Conservation (phyloP, 2,329 filamentous ascomycete genomes). For the Penicillium sp. region DNA sequence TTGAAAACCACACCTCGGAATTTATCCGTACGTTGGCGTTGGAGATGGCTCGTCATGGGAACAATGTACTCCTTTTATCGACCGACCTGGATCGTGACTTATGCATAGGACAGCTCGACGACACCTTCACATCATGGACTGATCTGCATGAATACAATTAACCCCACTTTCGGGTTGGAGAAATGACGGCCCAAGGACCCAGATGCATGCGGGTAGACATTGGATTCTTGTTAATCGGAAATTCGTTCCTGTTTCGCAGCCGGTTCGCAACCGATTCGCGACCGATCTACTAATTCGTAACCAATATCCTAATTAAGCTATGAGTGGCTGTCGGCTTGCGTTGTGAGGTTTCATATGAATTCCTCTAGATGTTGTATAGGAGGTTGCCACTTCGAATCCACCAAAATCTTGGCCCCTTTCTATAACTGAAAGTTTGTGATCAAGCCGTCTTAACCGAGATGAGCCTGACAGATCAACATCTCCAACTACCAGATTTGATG, state of each 20-base stretch:
- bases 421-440: slow-evolving; percentile 8
- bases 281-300: background rate
- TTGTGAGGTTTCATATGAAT: slow-evolving; percentile 7
- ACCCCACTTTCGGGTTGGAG: background rate
- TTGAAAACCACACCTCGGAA: slow-evolving; percentile 2
- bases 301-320: too few species aligned
- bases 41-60: background rate
- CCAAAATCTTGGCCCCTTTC: slow-evolving; percentile 9
- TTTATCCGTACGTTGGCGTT: background rate
- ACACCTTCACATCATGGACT: background rate
- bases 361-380: background rate
- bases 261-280: background rate
- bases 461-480: slow-evolving; percentile 17
- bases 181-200: slow-evolving; percentile 1
- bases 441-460: slow-evolving; percentile 24
- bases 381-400: slow-evolving; percentile 12
- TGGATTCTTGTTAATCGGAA: background rate
- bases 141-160: background rate
- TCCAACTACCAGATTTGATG: slow-evolving; percentile 13
- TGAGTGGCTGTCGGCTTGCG: background rate
- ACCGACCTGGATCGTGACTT: background rate
- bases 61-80: background rate
- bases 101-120: background rate
- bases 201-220: slow-evolving; percentile 8
- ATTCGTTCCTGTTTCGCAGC: background rate